Evolutionary conservation across 257 asterid species (phyloP), one percentile per base, ranked within the genome.

Genomic region (Rubia yunnanensis): DNA sequence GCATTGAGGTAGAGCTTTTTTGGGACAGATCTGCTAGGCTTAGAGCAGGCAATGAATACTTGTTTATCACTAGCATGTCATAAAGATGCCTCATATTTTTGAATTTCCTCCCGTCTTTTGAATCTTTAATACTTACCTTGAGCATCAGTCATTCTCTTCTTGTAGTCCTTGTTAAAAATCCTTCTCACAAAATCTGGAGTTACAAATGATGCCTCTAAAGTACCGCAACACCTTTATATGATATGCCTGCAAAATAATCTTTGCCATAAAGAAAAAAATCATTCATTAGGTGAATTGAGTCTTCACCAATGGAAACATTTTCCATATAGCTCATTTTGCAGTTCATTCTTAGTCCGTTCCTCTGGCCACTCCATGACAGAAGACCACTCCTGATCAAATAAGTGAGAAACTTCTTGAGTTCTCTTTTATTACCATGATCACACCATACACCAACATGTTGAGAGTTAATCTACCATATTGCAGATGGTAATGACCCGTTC

Each of bases 361-460:
- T 67, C 68, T 46, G 38, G 64, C 49, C 59, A 63, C 72, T 69
- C 55, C 68, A 69, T 81, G 67, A 64, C 63, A 85, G 78, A 76
- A 78, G 59, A 59, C 83, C 82, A 53, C 78, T 78, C 70, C 63
- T 70, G 64, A 92, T 78, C 64, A 87, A 69, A 71, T 65, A 76
- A 13, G 79, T 67, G 34, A 92, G 71, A 77, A 87, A 85, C 63
- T 78, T 80, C 80, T 80, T 89, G 75, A 81, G 73, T 65, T 86
- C 85, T 77, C 82, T 92, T 78, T 85, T 87, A 53, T 82, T 63
- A 82, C 96, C 89, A 84, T 84, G 85, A 63, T 74, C 59, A 73
- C 85, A 81, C 97, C 98, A 92, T 50, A 87, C 75, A 82, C 89
- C 97, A 75, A 82, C 77, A 70, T 83, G 74, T 65, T 83, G 83